Conservation (phyloP, 148 eudicot genomes). For the Tetragonia tetragonoides region DNA sequence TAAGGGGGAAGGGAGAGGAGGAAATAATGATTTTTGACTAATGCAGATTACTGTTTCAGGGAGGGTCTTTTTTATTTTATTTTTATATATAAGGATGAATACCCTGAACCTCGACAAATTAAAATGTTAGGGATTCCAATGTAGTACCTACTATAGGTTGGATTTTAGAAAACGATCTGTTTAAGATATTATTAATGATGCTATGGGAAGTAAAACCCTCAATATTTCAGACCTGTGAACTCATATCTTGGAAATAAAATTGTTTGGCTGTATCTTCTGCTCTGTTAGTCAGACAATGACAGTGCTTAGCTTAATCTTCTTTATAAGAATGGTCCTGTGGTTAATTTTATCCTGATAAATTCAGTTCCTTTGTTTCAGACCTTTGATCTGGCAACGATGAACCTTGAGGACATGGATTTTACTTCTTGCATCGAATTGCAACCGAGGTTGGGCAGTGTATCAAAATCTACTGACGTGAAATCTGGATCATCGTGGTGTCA, state of each 20-base stretch:
- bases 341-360: background rate
- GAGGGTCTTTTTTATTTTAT: background rate
- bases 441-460: slow-evolving; percentile 21
- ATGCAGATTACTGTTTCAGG: background rate
- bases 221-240: background rate
- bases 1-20: background rate
- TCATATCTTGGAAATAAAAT: background rate
- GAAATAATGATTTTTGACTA: background rate
- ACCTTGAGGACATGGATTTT: slow-evolving; percentile 74
- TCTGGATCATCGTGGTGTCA: slow-evolving; percentile 49
- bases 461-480: slow-evolving; percentile 17
- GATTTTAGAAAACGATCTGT: background rate
- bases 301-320: background rate
- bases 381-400: slow-evolving; percentile 83
- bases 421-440: slow-evolving; percentile 67
- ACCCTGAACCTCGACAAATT: background rate
- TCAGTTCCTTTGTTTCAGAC: slow-evolving; percentile 42
- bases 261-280: background rate
- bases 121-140: background rate
- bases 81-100: too few relatives aligned
- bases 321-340: background rate
- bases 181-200: background rate
- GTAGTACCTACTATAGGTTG: background rate
- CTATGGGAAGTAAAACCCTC: background rate
- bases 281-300: background rate